Evolutionary conservation across 73 alveolate genomes (phyloP).

Genomic region (Symbiodinium pilosum): DNA sequence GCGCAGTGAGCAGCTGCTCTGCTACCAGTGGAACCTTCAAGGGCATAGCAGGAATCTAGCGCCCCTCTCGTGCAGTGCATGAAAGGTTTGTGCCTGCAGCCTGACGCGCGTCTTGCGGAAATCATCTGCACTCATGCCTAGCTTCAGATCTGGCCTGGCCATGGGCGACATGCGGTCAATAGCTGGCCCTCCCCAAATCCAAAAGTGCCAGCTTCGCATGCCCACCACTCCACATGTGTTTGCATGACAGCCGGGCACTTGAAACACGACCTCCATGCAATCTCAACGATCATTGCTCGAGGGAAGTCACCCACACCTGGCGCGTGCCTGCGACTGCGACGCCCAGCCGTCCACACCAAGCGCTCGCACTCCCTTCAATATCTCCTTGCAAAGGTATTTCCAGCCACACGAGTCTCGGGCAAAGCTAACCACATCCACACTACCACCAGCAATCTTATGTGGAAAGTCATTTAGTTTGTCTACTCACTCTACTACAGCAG

Average conservation of each 20-base stretch:
- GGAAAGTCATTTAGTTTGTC: too few species aligned
- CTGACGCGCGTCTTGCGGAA: conserved; percentile 5
- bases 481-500: too few species aligned
- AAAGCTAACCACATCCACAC: too few species aligned
- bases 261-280: conserved; percentile 49
- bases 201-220: background rate
- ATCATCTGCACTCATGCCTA: background rate
- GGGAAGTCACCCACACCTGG: too few species aligned
- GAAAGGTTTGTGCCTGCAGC: background rate
- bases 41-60: too few species aligned
- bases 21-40: background rate
- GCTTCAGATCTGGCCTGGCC: conserved; percentile 12
- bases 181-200: too few species aligned
- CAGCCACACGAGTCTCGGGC: too few species aligned
- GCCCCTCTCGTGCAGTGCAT: too few species aligned
- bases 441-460: too few species aligned
- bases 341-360: background rate
- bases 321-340: background rate
- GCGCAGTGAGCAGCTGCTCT: background rate
- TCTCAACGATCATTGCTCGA: too few species aligned
- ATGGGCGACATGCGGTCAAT: too few species aligned
- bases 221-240: background rate
- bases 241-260: conserved; percentile 53
- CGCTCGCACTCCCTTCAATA: background rate
- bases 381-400: background rate